Evolutionary conservation across 2,329 filamentous ascomycete species (phyloP), one percentile per base, ranked within the genome.

Genomic region (Grosmannia huntii): DNA sequence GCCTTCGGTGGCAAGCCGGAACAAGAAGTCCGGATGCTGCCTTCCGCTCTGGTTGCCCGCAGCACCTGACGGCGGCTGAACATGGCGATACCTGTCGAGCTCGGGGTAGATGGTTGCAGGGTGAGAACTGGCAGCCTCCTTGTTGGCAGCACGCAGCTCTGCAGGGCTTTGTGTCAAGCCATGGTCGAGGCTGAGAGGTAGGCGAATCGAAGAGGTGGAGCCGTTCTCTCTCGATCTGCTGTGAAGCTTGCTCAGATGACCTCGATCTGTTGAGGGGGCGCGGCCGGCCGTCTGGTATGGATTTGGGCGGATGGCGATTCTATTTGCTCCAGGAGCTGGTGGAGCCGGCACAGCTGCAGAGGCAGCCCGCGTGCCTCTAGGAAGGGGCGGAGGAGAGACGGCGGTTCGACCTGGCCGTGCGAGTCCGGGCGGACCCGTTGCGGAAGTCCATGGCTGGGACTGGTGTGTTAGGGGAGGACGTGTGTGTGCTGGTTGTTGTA

Each of bases 1-100:
- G 64, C 86, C 79, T 57, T 86, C 80, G 3, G 83, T 85, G 33
- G 82, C 75, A 25, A 86, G 68, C 48, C 78, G 78, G 63, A 80
- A 80, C 4, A 78, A 78, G 21, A 79, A 66, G 53, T 81, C 79
- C 49, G 74, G 66, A 36, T 70, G 62, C 56, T 69, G 63, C 59
- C 67, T 67, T 63, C 70, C 60, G 6, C 41, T 27, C 1, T 33
- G 49, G 1, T 21, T 62, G 62, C 68, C 66, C n/a, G 66, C 64
- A 14, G 23, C 16, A 1, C 46, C 16, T 1, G 67, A 65, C 0
- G 72, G 72, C 5, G 71, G 71, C 55, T 73, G 69, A 55, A 76
- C 66, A 57, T 76, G 71, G 62, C 80, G 74, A 65, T 85, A 85
- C 36, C 82, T 76, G 66, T 85, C 82, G 21, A 85, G 68, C 63